These are phyloP conservation scores for Laburnicola sp. DNA, from an alignment of 2,329 filamentous ascomycete genomes.

Conservation along the genomic window DNA sequence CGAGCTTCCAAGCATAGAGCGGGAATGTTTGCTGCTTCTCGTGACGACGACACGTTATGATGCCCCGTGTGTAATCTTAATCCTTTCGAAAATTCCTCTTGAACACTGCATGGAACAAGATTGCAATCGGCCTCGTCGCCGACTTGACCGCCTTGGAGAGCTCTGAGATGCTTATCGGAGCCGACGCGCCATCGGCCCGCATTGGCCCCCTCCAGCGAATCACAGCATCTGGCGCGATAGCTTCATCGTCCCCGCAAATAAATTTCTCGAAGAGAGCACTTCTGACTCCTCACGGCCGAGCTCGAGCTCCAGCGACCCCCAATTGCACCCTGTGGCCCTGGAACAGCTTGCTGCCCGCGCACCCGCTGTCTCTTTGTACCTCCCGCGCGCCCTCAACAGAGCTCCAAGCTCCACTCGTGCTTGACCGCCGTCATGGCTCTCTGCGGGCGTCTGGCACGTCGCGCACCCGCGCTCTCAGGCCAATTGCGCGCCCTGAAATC, in stretches of 20 bases:
- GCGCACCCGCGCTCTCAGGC: conserved; percentile 41
- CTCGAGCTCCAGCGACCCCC: conserved; percentile 35
- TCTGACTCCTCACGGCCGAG: conserved; percentile 31
- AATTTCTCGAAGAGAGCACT: conserved; percentile 30
- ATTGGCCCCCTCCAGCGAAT: conserved; percentile 29
- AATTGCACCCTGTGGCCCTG: conserved; percentile 31
- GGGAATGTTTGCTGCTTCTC: no score
- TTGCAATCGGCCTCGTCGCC: neutral
- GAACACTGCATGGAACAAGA: neutral
- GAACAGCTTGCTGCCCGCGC: conserved; percentile 23
- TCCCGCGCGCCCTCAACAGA: conserved; percentile 26
- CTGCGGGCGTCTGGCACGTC: conserved; percentile 48
- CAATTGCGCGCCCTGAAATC: conserved; percentile 37
- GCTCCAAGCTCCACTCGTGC: conserved; percentile 38
- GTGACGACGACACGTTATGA: no score
- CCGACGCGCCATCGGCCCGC: conserved; percentile 36
- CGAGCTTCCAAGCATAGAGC: neutral
- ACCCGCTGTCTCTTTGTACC: conserved; percentile 21
- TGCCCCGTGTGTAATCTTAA: no score
- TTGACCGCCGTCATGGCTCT: conserved; percentile 45
- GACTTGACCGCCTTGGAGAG: conserved; percentile 20
- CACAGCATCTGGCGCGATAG: conserved; percentile 37
- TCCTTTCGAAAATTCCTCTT: no score
- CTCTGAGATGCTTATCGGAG: conserved; percentile 26
- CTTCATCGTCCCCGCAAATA: conserved; percentile 41